A percentile compares a stretch with the other conserved stretches of the same genome.
phyloP scores from a whole-genome alignment of 73 alveolate species.

The Tetrahymena malaccensis region DNA sequence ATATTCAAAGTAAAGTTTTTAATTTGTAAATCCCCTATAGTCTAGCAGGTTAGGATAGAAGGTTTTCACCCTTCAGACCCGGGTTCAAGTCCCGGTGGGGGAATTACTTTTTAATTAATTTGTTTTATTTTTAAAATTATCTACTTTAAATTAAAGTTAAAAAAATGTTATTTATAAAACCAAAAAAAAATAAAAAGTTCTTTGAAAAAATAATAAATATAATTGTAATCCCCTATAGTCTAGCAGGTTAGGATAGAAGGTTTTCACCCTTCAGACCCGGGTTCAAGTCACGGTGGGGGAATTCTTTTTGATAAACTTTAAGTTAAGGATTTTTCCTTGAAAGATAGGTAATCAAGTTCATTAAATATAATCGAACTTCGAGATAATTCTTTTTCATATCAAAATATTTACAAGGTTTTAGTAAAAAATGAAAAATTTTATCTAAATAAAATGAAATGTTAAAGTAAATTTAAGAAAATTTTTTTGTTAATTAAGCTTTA shows the following conservation, averaged over 20 bases:
- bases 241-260: constrained; percentile 1
- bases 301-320: not conserved
- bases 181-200: not conserved
- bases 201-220: not conserved
- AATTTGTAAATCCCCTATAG: not conserved
- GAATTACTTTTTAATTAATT: not conserved
- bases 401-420: no score
- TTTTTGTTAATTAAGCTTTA: no score
- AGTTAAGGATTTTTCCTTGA: no score
- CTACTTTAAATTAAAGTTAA: not conserved
- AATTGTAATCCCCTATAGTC: not conserved
- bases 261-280: constrained; percentile 3
- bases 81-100: constrained; percentile 6
- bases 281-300: constrained; percentile 3
- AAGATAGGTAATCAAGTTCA: no score
- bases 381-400: not conserved
- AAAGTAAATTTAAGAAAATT: no score
- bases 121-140: not conserved
- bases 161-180: not conserved
- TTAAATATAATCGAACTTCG: not conserved
- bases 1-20: not conserved
- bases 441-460: no score
- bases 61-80: constrained; percentile 3
- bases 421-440: no score
- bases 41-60: constrained; percentile 1